These are phyloP conservation scores for Boletus coccyginus DNA, from an alignment of 768 basidiomycete genomes.

Conservation along the genomic window DNA sequence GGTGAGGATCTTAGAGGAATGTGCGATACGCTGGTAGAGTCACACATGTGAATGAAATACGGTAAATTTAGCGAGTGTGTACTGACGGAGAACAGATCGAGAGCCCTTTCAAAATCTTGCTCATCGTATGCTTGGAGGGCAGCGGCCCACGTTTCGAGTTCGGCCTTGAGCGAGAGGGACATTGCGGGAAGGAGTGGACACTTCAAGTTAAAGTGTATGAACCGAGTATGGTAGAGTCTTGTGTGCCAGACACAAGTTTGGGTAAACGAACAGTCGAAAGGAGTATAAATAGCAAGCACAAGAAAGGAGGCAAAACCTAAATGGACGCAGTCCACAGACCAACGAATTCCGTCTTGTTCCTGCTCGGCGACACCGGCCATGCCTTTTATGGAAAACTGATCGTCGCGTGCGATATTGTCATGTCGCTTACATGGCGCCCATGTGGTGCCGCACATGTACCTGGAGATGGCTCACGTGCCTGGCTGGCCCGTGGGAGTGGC, in stretches of 20 bases:
- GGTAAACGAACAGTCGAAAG: constrained; percentile 10
- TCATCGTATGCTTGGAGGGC: constrained; percentile 89
- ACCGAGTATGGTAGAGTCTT: neutral
- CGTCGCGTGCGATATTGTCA: too few relatives aligned
- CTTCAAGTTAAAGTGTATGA: too few relatives aligned
- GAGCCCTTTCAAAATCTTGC: constrained; percentile 71
- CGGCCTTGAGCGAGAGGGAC: constrained; percentile 57
- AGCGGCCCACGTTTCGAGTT: constrained; percentile 83
- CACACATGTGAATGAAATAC: neutral
- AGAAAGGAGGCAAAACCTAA: constrained; percentile 2
- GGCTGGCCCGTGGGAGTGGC: too few relatives aligned
- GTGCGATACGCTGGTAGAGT: constrained; percentile 61
- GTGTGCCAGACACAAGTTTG: constrained; percentile 30
- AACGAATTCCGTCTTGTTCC: too few relatives aligned
- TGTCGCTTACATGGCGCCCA: too few relatives aligned
- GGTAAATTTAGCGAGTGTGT: neutral
- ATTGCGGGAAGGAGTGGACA: constrained; percentile 11
- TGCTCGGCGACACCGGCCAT: too few relatives aligned
- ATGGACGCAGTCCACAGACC: constrained; percentile 4
- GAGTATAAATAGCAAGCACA: neutral
- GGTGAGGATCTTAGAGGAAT: constrained; percentile 85
- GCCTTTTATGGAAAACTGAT: too few relatives aligned
- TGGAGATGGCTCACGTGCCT: too few relatives aligned
- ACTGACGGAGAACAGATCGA: constrained; percentile 74
- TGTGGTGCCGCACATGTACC: too few relatives aligned